Evolutionary conservation across 768 basidiomycete genomes (phyloP).

Genomic region (Russula earlei): DNA sequence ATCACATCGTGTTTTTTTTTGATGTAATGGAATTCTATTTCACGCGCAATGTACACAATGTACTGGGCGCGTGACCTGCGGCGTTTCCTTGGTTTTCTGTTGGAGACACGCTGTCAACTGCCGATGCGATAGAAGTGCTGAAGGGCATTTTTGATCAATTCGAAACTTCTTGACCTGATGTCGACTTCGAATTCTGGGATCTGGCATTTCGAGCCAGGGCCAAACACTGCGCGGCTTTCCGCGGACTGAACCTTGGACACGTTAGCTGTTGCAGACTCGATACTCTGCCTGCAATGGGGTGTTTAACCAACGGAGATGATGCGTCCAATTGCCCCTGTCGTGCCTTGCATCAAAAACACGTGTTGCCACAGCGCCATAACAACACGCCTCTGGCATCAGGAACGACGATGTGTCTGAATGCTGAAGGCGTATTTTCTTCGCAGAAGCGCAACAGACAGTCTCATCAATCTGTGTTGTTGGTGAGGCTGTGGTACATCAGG

Average conservation of each 20-base stretch:
- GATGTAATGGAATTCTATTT: conserved; percentile 4
- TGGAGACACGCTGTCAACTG: background rate
- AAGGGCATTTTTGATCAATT: background rate
- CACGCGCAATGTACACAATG: background rate
- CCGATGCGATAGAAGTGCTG: background rate
- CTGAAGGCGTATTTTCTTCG: background rate
- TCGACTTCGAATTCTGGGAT: background rate
- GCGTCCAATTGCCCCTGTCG: background rate
- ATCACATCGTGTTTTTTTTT: conserved; percentile 3
- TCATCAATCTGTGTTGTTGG: background rate
- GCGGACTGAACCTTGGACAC: background rate
- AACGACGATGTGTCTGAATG: background rate
- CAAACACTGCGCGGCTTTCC: background rate
- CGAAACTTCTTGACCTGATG: background rate
- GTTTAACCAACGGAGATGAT: background rate
- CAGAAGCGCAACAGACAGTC: background rate
- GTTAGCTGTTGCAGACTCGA: background rate
- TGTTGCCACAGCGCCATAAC: background rate
- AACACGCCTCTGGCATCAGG: background rate
- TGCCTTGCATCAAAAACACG: background rate
- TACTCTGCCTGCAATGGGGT: too few relatives aligned
- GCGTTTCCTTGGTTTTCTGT: background rate
- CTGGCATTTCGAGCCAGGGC: background rate
- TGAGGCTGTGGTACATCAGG: background rate
- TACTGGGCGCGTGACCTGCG: background rate